Base-by-base conservation (phyloP, 495 filamentous ascomycete species). In the Elasticomyces elasticus region DNA sequence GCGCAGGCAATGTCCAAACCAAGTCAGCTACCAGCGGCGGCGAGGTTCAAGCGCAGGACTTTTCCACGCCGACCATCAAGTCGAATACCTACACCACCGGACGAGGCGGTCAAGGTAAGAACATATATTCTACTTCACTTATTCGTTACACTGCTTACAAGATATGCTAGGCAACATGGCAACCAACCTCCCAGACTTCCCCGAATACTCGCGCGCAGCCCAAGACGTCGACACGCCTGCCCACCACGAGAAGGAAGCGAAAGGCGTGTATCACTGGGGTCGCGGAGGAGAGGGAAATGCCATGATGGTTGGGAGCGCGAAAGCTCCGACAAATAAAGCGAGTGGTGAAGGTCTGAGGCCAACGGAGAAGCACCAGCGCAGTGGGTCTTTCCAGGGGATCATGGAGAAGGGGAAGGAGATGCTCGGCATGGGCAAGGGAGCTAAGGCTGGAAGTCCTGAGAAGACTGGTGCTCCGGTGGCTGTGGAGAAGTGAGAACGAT, bases 51-150 rank as follows among this genome's bases (percentile, higher is more conserved):
- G 72, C 80, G 52, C 63, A 72, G 17, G 85, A 87, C 61, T 76
- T 94, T 51, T 71, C 81, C 59, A 94, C 89, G 2, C 90, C 90
- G 0, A 85, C 80, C 40, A 80, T 96, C 64, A 95, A 94, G 71
- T 76, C 76, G 20, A 73, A 85, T 15, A 71, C 87, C 54, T 90
- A 87, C 63, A 94, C 90, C 5, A 96, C 90, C 19, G 90, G 82
- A 30, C 80, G 82, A 55, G 82, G 82, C 22, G 82, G 82, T 41
- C 42, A 45, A 54, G 51, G 51, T 54, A 30, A 13, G 51, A 5
- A 49, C 7, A 25, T 28, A 22, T 22, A 35, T n/a, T 6, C 22
- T 7, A 35, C 11, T 28, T 50, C 15, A 25, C 11, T 23, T 43
- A 19, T 13, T 24, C 10, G 25, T 19, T 28, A 26, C 25, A 5